Base-by-base conservation (phyloP, 192 early-diverging fungal genomes). In the Dissophora ornata region DNA sequence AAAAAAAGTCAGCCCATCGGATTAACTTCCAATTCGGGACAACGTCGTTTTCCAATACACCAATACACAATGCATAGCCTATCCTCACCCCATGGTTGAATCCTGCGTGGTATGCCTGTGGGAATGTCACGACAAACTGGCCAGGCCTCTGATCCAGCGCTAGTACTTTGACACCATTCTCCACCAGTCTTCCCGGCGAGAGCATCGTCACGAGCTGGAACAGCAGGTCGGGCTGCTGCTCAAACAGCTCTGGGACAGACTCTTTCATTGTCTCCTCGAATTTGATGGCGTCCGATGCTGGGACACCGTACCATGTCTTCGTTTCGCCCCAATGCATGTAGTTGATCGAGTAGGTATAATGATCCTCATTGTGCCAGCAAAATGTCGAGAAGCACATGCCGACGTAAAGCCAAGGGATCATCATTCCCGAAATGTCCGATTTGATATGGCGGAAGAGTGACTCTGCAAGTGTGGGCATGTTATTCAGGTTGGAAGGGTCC, bases 291-390 rank as follows among this genome's bases (percentile, higher is more conserved):
- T 91, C 84, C 9, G 85, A 81, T 0, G 90, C 92, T 2, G 97
- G 96, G 24, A 98, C 89, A 16, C 95, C 95, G 71, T 98, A 98
- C 97, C 97, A 98, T 0, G 96, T 98, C 83, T 98, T 98, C 41
- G 96, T 94, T 66, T 95, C 96, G 11, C 97, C 97, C 88, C 87
- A 91, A 67, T 97, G 96, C 84, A 90, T 90, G 82, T 98, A 98
- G 82, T 98, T 98, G 84, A 97, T 91, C 21, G 94, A 95, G 71
- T 96, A 97, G 5, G 94, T 96, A 78, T 92, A 96, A 79, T 97
- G 96, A 79, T 98, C 97, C 80, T 98, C 97, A 44, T 93, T 93
- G 67, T 98, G 97, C 97, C 97, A 98, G 79, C 96, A 97, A 75
- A 98, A 98, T 6, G 96, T 93, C 30, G 92, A 92, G 63, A 97